Evolutionary conservation across 2,329 filamentous ascomycete species (phyloP).

Genomic region (Xylariomycetidae sp.): DNA sequence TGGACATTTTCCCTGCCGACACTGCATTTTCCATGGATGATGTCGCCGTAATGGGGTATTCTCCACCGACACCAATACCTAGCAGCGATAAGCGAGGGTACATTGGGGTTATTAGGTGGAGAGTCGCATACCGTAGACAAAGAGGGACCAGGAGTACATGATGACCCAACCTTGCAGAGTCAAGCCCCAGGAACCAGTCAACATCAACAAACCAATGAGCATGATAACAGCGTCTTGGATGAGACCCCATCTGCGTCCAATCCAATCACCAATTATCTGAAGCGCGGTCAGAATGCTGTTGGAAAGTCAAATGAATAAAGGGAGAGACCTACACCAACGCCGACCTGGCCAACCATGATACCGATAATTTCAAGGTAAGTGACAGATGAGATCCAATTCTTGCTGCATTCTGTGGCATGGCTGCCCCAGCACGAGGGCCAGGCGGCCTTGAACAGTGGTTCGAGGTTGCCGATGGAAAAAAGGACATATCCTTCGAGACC

Average conservation of each 20-base stretch:
- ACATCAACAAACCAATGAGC: constrained; percentile 87
- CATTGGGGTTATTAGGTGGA: constrained; percentile 30
- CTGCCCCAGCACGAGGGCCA: constrained; percentile 77
- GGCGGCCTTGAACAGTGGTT: constrained; percentile 70
- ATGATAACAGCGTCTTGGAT: constrained; percentile 95
- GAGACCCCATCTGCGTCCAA: constrained; percentile 89
- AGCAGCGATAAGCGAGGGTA: constrained; percentile 4
- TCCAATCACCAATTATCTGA: constrained; percentile 60
- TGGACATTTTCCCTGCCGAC: constrained; percentile 81
- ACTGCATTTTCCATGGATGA: constrained; percentile 91
- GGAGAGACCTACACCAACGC: constrained; percentile 64
- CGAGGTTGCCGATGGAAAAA: constrained; percentile 93
- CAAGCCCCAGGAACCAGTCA: constrained; percentile 85
- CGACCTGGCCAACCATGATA: constrained; percentile 90
- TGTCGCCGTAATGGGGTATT: constrained; percentile 96
- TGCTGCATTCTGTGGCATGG: constrained; percentile 58
- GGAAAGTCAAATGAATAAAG: background rate
- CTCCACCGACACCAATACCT: constrained; percentile 66
- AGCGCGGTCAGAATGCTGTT: background rate
- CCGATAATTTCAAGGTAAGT: constrained; percentile 91
- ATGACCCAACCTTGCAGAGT: constrained; percentile 93
- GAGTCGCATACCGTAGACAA: constrained; percentile 65
- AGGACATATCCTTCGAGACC: constrained; percentile 93
- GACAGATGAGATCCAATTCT: constrained; percentile 77
- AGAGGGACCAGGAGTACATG: constrained; percentile 91